Base-by-base conservation (phyloP, 805 yeast genomes). In the Teunomyces aglyptinius region DNA sequence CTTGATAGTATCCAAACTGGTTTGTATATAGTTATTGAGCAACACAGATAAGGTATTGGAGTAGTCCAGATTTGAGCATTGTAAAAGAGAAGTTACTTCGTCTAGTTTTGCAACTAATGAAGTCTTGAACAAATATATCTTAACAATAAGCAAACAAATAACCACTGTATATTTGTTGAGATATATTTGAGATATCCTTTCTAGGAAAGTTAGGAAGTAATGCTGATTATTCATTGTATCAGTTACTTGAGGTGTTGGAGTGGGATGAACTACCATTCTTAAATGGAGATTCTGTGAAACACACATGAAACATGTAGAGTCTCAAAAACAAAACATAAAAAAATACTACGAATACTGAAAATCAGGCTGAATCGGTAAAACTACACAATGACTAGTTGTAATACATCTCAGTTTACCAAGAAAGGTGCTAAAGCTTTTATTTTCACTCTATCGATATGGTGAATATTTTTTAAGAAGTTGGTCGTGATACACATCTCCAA, bases 131-230 rank as follows among this genome's bases (percentile, higher is more conserved):
- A 90, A 59, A 2, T 71, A 53, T 2, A 91, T 55, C 56, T 89
- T 89, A 3, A 87, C 51, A 1, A 82, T 66, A 7, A 85, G 69
- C 1, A 92, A 60, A 0, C 80, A 52, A 11, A 84, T 48, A 1
- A 80, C 57, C 1, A 90, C 48, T 0, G 95, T 76, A 57, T 78
- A 80, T 48, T 81, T 77, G 58, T 89, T 86, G 16, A 87, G 57
- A 81, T 86, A 81, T 6, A 78, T 62, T 56, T 87, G 94, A 3
- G 87, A 75, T 5, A 85, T 53, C 40, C 78, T 60, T 49, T 85
- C 90, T 15, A 62, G 57, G 3, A 81, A 60, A 38, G 70, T 71
- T 32, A 85, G 65, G 56, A 77, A 82, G 19, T 46, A 48, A 10
- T 28, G 49, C 20, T 42, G 43, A 12, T 27, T 3, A 20, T 19